Evolutionary conservation across 306 rosid genomes (phyloP).

Genomic region (Trifolium pratense): DNA sequence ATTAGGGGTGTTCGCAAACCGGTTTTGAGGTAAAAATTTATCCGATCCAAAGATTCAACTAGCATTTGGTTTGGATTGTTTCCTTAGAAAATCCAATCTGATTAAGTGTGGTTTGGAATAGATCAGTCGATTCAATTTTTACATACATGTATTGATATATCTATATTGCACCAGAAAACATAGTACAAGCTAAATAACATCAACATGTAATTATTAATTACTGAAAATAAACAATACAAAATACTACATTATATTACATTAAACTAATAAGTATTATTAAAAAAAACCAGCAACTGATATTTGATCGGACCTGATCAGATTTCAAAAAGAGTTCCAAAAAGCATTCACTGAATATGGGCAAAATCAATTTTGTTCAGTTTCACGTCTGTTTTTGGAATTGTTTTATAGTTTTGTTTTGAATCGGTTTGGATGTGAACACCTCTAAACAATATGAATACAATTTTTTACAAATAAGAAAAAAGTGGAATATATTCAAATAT

Average conservation of each 20-base stretch:
- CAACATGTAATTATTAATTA: background rate
- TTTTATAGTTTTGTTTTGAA: background rate
- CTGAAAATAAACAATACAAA: background rate
- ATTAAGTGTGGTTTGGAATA: background rate
- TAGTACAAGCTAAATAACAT: background rate
- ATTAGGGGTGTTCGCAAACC: background rate
- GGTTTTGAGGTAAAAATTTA: background rate
- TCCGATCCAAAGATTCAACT: background rate
- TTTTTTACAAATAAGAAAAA: slow-evolving; percentile 2
- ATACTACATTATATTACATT: too few species aligned
- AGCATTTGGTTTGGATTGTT: background rate
- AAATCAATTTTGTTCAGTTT: background rate
- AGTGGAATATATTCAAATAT: slow-evolving; percentile 7
- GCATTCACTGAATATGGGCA: background rate
- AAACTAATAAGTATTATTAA: too few species aligned
- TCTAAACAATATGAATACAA: background rate
- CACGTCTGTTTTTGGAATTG: background rate
- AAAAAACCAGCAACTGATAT: background rate
- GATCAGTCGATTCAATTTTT: background rate
- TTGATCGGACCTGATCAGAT: background rate
- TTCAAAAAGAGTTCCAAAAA: background rate
- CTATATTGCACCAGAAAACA: background rate
- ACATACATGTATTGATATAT: background rate
- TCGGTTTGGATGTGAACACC: background rate
- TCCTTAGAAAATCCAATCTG: background rate